These are phyloP conservation scores for Nitzschia sp. DNA, from an alignment of 108 stramenopile species.

Conservation along the genomic window DNA sequence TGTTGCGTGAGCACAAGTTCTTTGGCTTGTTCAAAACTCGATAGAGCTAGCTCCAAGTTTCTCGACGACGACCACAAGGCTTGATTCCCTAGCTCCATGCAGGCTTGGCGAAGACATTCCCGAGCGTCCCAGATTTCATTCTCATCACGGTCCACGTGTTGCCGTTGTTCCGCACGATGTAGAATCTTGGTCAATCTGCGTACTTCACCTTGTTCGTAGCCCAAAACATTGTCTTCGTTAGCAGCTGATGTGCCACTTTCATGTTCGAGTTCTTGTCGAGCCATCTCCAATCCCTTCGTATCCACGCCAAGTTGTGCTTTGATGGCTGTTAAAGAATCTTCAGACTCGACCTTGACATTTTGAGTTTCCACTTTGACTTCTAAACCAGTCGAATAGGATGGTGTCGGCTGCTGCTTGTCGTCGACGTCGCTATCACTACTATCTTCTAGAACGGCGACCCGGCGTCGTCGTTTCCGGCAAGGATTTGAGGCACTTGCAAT, in stretches of 20 bases:
- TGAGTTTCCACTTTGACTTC: constrained; percentile 20
- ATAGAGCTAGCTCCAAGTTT: constrained; percentile 21
- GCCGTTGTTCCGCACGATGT: constrained; percentile 17
- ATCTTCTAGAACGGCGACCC: constrained; percentile 19
- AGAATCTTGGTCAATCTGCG: constrained; percentile 16
- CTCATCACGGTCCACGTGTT: constrained; percentile 16
- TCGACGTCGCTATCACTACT: constrained; percentile 26
- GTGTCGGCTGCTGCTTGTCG: background rate
- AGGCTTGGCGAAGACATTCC: constrained; percentile 46
- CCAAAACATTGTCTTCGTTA: background rate
- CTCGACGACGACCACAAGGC: constrained; percentile 23
- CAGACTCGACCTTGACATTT: constrained; percentile 5
- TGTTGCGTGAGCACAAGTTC: constrained; percentile 31
- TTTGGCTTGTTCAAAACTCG: constrained; percentile 34
- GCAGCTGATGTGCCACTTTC: constrained; percentile 19
- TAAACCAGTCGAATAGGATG: constrained; percentile 18
- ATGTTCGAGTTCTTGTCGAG: constrained; percentile 41
- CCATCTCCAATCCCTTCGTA: constrained; percentile 24
- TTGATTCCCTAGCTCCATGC: constrained; percentile 48
- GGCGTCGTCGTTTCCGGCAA: constrained; percentile 16
- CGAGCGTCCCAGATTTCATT: constrained; percentile 60
- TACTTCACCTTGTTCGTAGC: constrained; percentile 15
- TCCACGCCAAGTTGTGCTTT: constrained; percentile 49
- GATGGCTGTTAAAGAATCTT: constrained; percentile 42
- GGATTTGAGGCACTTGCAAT: background rate